Conservation (phyloP, 768 basidiomycete genomes). For the Boletus barrowsii region DNA sequence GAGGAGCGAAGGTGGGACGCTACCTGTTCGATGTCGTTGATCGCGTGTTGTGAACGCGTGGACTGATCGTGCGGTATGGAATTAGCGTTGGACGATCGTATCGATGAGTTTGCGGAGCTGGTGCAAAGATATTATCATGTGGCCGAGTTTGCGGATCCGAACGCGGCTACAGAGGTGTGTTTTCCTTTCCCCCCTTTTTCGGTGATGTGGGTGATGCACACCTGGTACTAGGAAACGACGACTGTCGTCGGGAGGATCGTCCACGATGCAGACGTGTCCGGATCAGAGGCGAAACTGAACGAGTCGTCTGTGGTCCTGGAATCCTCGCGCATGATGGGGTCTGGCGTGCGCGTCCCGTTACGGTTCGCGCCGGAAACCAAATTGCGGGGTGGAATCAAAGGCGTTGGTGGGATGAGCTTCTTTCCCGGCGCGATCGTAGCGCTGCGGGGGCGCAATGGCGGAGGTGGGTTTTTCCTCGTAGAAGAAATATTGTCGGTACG, state of each 20-base stretch:
- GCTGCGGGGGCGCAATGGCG: slow-evolving; percentile 85
- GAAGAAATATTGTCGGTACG: slow-evolving; percentile 79
- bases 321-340: slow-evolving; percentile 71
- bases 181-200: background rate
- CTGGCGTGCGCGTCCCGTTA: slow-evolving; percentile 65
- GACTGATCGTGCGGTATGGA: background rate
- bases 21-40: background rate
- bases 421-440: slow-evolving; percentile 90
- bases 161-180: slow-evolving; percentile 50
- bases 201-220: background rate
- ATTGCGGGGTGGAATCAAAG: slow-evolving; percentile 60
- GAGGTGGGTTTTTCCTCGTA: slow-evolving; percentile 82
- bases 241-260: slow-evolving; percentile 72
- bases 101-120: slow-evolving; percentile 81
- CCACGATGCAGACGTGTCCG: slow-evolving; percentile 59
- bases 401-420: slow-evolving; percentile 64
- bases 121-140: slow-evolving; percentile 68
- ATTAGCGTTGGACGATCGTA: slow-evolving; percentile 78
- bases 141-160: slow-evolving; percentile 75
- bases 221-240: slow-evolving; percentile 50
- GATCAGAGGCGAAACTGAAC: slow-evolving; percentile 61
- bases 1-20: slow-evolving; percentile 67
- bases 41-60: background rate
- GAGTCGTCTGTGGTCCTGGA: slow-evolving; percentile 78
- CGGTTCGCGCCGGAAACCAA: slow-evolving; percentile 65